Evolutionary conservation across 140 eudicot species (phyloP).

Genomic region (Anethum foeniculum): DNA sequence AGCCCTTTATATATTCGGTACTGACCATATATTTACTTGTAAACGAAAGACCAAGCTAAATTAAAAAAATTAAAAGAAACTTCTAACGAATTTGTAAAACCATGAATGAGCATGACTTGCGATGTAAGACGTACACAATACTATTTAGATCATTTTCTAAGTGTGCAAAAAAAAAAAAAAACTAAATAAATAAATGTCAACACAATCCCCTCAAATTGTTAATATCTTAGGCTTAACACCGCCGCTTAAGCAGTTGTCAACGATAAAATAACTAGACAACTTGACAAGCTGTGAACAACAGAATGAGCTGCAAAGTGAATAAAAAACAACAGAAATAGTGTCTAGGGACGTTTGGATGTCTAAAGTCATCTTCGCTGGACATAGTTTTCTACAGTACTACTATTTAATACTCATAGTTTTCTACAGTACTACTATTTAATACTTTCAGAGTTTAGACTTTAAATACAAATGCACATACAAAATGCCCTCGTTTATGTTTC

Average conservation of each 20-base stretch:
- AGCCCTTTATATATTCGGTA: not conserved
- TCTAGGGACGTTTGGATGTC: not conserved
- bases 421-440: not conserved
- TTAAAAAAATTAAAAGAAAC: not conserved
- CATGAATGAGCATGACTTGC: not conserved
- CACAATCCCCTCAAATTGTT: not conserved
- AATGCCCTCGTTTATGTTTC: not conserved
- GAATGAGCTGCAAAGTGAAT: not conserved
- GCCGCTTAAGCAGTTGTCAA: not conserved
- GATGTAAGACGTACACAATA: not conserved
- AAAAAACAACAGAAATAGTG: not conserved
- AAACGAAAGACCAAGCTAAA: not conserved
- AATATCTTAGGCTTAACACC: not conserved
- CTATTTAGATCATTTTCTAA: not conserved
- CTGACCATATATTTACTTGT: not conserved
- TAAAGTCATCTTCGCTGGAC: not conserved
- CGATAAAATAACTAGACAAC: not conserved
- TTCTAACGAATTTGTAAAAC: not conserved
- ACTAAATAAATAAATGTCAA: not conserved
- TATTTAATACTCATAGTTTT: not conserved
- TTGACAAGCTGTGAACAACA: not conserved
- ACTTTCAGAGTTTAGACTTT: not conserved
- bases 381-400: not conserved
- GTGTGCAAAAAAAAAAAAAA: not conserved
- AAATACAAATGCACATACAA: not conserved